These are phyloP conservation scores for Daldinia vernicosa DNA, from an alignment of 495 filamentous ascomycete genomes.

Conservation along the genomic window DNA sequence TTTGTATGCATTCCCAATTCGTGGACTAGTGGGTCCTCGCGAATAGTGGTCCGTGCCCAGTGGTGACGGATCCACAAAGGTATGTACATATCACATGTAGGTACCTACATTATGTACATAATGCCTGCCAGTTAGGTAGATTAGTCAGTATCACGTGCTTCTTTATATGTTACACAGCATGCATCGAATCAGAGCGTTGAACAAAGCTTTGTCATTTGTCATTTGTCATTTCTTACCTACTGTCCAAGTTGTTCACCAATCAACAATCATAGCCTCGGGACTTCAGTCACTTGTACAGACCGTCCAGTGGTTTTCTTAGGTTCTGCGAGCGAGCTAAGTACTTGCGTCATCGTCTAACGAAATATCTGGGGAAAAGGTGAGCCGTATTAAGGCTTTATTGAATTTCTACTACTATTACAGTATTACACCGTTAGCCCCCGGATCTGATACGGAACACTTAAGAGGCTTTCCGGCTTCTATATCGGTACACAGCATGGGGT, in stretches of 20 bases:
- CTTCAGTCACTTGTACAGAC: slow-evolving; percentile 1
- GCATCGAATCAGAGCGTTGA: background rate
- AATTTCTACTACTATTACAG: background rate
- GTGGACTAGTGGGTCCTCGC: too few species aligned
- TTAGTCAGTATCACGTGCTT: slow-evolving; percentile 1
- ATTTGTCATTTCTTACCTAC: background rate
- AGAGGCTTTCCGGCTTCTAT: slow-evolving; percentile 9
- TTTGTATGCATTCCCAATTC: too few species aligned
- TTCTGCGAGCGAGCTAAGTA: background rate
- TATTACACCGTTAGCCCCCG: background rate
- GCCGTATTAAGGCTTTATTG: background rate
- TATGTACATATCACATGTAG: too few species aligned
- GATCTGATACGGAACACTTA: slow-evolving; percentile 14
- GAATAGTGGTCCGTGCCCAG: too few species aligned
- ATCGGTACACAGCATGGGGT: slow-evolving; percentile 28
- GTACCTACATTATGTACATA: background rate
- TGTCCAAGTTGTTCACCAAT: slow-evolving; percentile 34
- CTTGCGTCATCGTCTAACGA: background rate
- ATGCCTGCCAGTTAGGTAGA: background rate
- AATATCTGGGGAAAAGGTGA: background rate
- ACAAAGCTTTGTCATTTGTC: background rate
- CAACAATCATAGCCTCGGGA: slow-evolving; percentile 12
- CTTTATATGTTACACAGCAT: background rate
- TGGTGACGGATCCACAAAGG: too few species aligned
- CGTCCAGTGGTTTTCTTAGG: background rate